Evolutionary conservation across 2,329 filamentous ascomycete species (phyloP), one percentile per base, ranked within the genome.

Genomic region (Ophiocordyceps polyrhachis-furcata): DNA sequence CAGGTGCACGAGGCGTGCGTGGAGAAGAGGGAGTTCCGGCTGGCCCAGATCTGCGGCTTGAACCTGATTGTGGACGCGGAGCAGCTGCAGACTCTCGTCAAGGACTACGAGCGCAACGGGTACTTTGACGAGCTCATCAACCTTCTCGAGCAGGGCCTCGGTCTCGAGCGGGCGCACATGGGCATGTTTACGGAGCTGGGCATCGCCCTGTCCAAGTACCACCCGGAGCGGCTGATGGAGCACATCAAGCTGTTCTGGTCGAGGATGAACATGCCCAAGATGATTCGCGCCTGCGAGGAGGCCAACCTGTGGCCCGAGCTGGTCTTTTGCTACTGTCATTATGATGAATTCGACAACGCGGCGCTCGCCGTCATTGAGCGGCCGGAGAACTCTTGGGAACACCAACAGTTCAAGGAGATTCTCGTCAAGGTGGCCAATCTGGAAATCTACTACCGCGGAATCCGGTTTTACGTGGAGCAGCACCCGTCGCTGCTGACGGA

Each of bases 341-440:
- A 95, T 57, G 93, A 98, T 52, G 93, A 98, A 61, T 95, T 83
- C 64, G 93, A 98, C 65, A 96, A 98, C 58, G 91, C 91, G 41
- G 87, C 88, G 42, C 74, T 98, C 45, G 86, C 91, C 17, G 94
- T 98, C 69, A 98, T 98, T 76, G 91, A 98, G 70, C 85, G 87
- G 53, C 84, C 91, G 13, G 81, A 93, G 52, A 93, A 96, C 69
- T 88, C 91, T 1, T 98, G 91, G 91, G 93, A 98, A 63, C 91
- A 98, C 67, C 87, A 95, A 62, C 91, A 93, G 43, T 98, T 98
- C 79, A 98, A 98, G 73, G 93, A 98, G 60, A 96, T 93, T 44
- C 74, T 94, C 46, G 79, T 94, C 66, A 98, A 98, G 75, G 89
- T 95, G 52, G 85, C 88, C 57, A 98, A 98, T 67, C 68, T 98